These are phyloP conservation scores for Ophiostoma perfectum DNA, from an alignment of 2,329 filamentous ascomycete species.

Conservation along the genomic window DNA sequence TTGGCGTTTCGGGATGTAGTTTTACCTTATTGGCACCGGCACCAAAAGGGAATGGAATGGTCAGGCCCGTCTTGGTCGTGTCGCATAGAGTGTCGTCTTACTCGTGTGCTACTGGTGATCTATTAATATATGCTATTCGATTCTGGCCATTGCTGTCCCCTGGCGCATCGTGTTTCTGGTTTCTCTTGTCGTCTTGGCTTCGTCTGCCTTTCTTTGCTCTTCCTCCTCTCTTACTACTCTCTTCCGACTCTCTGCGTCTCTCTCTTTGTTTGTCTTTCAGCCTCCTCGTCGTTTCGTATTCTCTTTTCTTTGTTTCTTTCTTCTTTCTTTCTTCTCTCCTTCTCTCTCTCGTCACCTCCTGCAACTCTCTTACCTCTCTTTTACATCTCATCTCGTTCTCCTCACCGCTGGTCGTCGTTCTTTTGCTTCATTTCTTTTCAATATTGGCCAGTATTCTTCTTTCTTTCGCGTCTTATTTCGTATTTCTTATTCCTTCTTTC, in stretches of 20 bases:
- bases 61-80: background rate
- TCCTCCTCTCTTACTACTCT: background rate
- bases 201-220: background rate
- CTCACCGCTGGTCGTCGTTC: conserved; percentile 17
- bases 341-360: background rate
- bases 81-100: background rate
- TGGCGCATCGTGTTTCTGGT: conserved; percentile 4
- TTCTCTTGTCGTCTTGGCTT: background rate
- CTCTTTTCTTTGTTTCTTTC: background rate
- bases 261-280: conserved; percentile 4
- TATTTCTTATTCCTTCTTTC: background rate
- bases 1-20: conserved; percentile 7
- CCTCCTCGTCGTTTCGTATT: conserved; percentile 3
- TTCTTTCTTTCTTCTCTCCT: background rate
- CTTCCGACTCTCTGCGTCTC: background rate
- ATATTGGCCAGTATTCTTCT: background rate
- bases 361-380: no score
- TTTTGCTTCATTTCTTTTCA: background rate
- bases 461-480: background rate
- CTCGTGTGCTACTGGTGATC: background rate
- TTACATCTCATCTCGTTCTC: conserved; percentile 1
- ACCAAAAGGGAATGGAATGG: no score
- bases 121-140: background rate
- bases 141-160: background rate
- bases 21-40: conserved; percentile 1